Evolutionary conservation across 2,329 filamentous ascomycete genomes (phyloP), one percentile per base, ranked within the genome.

Genomic region (Allantophomopsis lycopodina): DNA sequence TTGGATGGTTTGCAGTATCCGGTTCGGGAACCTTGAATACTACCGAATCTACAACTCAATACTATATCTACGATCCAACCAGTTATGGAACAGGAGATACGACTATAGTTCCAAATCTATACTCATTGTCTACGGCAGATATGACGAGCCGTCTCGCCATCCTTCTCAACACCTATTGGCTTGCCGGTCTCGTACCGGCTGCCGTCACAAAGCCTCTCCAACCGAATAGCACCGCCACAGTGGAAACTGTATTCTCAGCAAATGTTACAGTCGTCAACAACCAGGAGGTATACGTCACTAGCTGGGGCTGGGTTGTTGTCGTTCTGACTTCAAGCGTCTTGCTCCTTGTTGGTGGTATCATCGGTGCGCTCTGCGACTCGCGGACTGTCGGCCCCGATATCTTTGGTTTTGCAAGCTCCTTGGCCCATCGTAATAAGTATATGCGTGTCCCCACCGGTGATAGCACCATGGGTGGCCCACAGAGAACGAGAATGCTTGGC

Each of bases 141-240:
- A 39, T 44, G 32, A 36, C 32, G 2, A 34, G 33, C 4, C 43
- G 44, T 11, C 41, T 49, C 1, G 33, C 41, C 4, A 34, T 43
- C 18, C 21, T 48, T 2, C 23, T 49, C 30, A 46, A 49, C 37
- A 48, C 47, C 0, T 45, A 40, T 39, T 41, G 42, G 40, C 18
- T 34, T 1, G 40, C 42, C 2, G 39, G 38, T 1, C 35, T 44
- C 7, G 40, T 32, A 28, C 40, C 40, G 3, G 28, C 5, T 2
- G 28, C 32, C 30, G 6, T 39, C 12, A 39, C 35, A 34, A 32
- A 37, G 32, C 2, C 10, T 34, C 10, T 49, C 39, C 18, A 35
- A 10, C 39, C 18, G 30, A 10, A 12, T 10, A 10, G 23, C n/a
- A n/a, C n/a, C n/a, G n/a, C n/a, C n/a, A n/a, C n/a, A n/a, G n/a